Evolutionary conservation across 2,329 filamentous ascomycete species (phyloP).

Genomic region (Piedraia hortae): DNA sequence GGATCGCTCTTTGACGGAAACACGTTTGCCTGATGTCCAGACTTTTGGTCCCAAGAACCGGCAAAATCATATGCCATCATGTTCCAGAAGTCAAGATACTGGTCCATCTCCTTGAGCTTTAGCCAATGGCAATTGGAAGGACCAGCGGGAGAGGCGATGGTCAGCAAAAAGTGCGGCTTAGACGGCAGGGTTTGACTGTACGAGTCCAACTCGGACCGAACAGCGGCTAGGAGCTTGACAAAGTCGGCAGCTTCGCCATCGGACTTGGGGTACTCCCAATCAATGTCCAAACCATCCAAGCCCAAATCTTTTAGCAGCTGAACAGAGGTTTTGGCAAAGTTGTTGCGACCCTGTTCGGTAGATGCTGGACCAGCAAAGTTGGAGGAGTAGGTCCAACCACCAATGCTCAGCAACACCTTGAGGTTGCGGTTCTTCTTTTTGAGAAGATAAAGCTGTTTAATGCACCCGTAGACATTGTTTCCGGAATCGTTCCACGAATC

Average conservation of each 20-base stretch:
- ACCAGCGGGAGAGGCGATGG: conserved; percentile 19
- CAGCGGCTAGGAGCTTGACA: conserved; percentile 15
- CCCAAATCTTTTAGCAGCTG: conserved; percentile 54
- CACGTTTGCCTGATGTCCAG: conserved; percentile 64
- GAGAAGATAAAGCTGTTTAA: conserved; percentile 49
- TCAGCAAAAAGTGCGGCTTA: conserved; percentile 17
- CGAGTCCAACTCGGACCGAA: conserved; percentile 14
- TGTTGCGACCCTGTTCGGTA: conserved; percentile 30
- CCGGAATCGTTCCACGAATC: conserved; percentile 40
- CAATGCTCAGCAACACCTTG: conserved; percentile 59
- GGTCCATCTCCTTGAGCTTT: conserved; percentile 16
- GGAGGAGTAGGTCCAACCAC: conserved; percentile 51
- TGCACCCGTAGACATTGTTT: conserved; percentile 45
- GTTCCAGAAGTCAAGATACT: conserved; percentile 22
- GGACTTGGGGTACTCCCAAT: conserved; percentile 22
- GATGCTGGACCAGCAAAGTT: conserved; percentile 49
- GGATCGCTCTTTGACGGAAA: conserved; percentile 31
- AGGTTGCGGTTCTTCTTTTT: conserved; percentile 53
- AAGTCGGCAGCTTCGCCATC: conserved; percentile 16
- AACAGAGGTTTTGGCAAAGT: conserved; percentile 45
- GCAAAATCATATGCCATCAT: conserved; percentile 29
- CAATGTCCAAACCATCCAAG: conserved; percentile 27
- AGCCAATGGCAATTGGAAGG: conserved; percentile 17
- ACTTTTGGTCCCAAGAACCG: conserved; percentile 45
- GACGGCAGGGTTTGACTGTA: conserved; percentile 14